Percentiles rank a stretch among this genome's conserved stretches.
phyloP scores from a whole-genome alignment of 2,329 filamentous ascomycete species.

The Xylariales sp. region DNA sequence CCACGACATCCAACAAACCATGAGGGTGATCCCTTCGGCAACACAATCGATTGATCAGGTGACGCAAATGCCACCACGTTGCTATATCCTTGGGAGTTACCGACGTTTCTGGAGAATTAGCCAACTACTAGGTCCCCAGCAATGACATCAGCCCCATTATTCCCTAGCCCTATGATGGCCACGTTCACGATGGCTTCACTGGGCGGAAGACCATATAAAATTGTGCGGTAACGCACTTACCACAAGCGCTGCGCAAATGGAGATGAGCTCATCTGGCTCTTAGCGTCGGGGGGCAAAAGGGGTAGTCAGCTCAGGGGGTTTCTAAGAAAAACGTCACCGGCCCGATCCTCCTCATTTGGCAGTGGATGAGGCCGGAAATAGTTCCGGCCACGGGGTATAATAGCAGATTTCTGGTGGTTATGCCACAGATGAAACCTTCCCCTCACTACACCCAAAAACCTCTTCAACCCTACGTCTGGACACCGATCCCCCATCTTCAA shows the following conservation, averaged over 20 bases:
- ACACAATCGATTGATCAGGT: not conserved
- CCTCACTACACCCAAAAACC: slow-evolving; percentile 20
- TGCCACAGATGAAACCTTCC: slow-evolving; percentile 15
- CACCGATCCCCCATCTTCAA: not conserved
- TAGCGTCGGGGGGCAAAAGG: slow-evolving; percentile 1
- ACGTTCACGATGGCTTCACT: slow-evolving; percentile 29
- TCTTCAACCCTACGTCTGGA: not conserved
- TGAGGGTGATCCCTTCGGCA: not conserved
- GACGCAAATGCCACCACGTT: not conserved
- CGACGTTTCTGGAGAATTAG: not conserved
- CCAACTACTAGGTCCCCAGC: not conserved
- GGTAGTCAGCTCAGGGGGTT: slow-evolving; percentile 22
- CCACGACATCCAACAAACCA: not conserved
- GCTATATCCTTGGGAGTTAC: not conserved
- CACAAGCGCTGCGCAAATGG: not conserved
- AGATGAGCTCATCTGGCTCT: slow-evolving; percentile 17
- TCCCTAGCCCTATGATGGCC: not conserved
- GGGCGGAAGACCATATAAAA: not conserved
- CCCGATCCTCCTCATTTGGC: slow-evolving; percentile 37
- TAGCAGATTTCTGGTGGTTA: slow-evolving; percentile 40
- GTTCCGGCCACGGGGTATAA: slow-evolving; percentile 53
- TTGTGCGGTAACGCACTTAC: not conserved
- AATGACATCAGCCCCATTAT: slow-evolving; percentile 9
- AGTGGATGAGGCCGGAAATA: slow-evolving; percentile 47
- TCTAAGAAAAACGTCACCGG: slow-evolving; percentile 21